Evolutionary conservation across 2,329 filamentous ascomycete genomes (phyloP).

Genomic region (Penicillium paneum): DNA sequence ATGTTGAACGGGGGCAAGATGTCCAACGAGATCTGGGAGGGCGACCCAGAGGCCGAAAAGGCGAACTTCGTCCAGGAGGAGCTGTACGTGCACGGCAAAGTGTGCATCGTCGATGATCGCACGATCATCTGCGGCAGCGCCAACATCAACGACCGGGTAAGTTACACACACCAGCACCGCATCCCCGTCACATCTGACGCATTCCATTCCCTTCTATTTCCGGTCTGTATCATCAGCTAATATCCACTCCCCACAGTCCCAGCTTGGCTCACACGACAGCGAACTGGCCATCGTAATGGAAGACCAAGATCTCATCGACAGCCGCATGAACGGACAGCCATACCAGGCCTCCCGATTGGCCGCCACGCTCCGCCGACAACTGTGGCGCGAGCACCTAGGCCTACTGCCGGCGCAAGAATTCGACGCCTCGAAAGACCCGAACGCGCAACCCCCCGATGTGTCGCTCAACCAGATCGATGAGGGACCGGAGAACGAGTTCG

Average conservation of each 20-base stretch:
- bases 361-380: conserved; percentile 73
- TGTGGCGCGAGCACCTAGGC: conserved; percentile 90
- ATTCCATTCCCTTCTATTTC: background rate
- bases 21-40: conserved; percentile 73
- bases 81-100: conserved; percentile 89
- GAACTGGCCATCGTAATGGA: conserved; percentile 90
- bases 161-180: conserved; percentile 4
- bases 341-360: conserved; percentile 74
- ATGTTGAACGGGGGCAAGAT: conserved; percentile 68
- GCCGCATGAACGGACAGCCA: conserved; percentile 68
- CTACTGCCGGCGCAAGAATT: conserved; percentile 70
- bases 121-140: conserved; percentile 77
- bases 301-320: conserved; percentile 67
- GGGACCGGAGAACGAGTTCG: conserved; percentile 64
- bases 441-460: conserved; percentile 71
- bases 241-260: conserved; percentile 50
- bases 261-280: conserved; percentile 79
- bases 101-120: conserved; percentile 76
- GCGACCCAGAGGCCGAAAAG: conserved; percentile 70
- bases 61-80: conserved; percentile 93
- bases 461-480: conserved; percentile 72
- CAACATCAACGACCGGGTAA: conserved; percentile 63
- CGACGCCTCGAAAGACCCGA: conserved; percentile 64
- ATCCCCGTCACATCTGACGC: background rate
- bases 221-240: conserved; percentile 8